Base-by-base conservation (phyloP, 805 yeast species). In the Nakazawaea wyomingensis region DNA sequence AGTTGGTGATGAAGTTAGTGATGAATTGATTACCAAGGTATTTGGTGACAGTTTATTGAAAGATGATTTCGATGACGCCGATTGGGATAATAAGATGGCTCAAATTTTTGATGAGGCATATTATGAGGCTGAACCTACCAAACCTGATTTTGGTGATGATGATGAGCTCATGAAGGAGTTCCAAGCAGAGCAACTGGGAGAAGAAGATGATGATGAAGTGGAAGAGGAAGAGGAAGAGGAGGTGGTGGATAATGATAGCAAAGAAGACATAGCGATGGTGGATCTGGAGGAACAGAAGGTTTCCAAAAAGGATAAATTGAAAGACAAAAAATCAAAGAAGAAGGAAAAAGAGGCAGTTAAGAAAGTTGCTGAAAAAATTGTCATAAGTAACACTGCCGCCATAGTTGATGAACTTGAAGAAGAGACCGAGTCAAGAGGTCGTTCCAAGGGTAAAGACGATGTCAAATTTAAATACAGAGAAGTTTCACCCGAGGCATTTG, bases 401-500 rank as follows among this genome's bases (percentile, higher is more conserved):
- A 67, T 88, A 29, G 55, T 80, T 20, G 91, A 85, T 24, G 87
- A 85, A 53, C 78, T 83, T 6, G 84, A 79, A 49, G 74, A 73
- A 47, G 82, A 71, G 44, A 78, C 79, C 51, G 77, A 86, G 39
- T n/a, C n/a, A n/a, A 80, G 89, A 48, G 68, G 78, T 1, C 65
- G 67, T 22, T 62, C 68, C 7, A 71, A 61, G 4, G n/a, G n/a
- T n/a, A 70, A 68, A 2, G 73, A 73, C 13, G 71, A 60, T 5
- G 54, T 78, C 31, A 74, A 69, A 43, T 91, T 93, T 72, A 81
- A 80, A 54, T 93, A 93, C 59, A 77, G 97, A 54, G 96, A 89
- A 54, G 98, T 93, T 4, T 89, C 96, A 1, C 97, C 99, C 7
- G 98, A 93, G 55, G 68, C 89, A 8, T 93, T 77, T 65, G 98